These are phyloP conservation scores for Spatholobus suberectus DNA, from an alignment of 306 rosid species.

Conservation along the genomic window DNA sequence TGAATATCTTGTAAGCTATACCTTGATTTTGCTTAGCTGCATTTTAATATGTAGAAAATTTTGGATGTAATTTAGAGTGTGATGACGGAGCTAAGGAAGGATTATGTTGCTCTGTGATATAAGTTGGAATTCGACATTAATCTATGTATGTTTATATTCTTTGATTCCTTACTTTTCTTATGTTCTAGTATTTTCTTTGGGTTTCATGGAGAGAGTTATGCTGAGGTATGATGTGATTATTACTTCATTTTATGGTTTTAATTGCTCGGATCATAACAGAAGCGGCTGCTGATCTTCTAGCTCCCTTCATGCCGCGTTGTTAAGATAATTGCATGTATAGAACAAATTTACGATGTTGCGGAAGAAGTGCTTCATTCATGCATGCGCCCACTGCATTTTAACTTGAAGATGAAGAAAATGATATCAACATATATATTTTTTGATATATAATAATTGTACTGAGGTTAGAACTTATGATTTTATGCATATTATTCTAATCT, in stretches of 20 bases:
- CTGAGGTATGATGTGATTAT: background rate
- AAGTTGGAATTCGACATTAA: slow-evolving; percentile 19
- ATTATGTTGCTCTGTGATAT: slow-evolving; percentile 14
- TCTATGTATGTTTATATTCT: slow-evolving; percentile 40
- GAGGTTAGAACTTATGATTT: no score
- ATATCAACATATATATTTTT: no score
- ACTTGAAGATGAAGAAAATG: no score
- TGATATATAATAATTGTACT: no score
- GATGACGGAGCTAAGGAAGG: slow-evolving; percentile 23
- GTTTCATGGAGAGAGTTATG: background rate
- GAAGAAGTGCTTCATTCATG: no score
- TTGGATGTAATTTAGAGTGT: slow-evolving; percentile 34
- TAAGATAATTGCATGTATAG: no score
- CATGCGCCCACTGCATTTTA: no score
- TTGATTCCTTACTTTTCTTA: slow-evolving; percentile 33
- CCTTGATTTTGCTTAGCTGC: slow-evolving; percentile 29
- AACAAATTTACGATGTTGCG: no score
- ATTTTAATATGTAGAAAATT: slow-evolving; percentile 38
- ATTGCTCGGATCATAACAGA: background rate
- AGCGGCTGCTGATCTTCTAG: background rate
- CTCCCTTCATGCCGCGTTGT: no score
- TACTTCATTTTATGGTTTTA: background rate
- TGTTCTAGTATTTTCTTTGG: background rate
- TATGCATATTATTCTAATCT: no score
- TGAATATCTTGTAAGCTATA: slow-evolving; percentile 27